A percentile compares a stretch with the other conserved stretches of the same genome.
These are phyloP conservation scores for Pinus albicaulis DNA, from an alignment of 75 land plant genomes.

Conservation along the genomic window DNA sequence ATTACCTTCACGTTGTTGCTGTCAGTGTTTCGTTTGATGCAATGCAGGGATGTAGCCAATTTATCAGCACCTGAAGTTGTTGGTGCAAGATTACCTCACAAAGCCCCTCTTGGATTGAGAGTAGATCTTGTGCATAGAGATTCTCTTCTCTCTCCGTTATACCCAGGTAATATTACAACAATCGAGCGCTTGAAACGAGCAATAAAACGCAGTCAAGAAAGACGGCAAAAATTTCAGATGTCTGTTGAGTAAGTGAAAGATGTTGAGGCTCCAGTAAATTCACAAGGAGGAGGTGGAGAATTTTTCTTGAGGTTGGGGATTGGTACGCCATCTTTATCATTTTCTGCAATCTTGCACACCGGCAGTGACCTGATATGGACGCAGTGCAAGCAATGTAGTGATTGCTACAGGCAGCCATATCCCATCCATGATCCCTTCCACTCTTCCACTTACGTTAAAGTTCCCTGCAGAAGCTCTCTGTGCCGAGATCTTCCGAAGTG, in stretches of 20 bases:
- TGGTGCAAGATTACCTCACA: too few relatives aligned
- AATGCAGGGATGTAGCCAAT: too few relatives aligned
- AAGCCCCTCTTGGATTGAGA: neutral
- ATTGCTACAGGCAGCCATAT: conserved; percentile 20
- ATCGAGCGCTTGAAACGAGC: neutral
- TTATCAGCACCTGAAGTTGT: too few relatives aligned
- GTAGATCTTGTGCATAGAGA: neutral
- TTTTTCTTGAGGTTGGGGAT: conserved; percentile 16
- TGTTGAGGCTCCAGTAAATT: neutral
- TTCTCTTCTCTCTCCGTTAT: neutral
- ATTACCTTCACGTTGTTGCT: too few relatives aligned
- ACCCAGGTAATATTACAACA: neutral
- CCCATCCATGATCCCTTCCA: conserved; percentile 21
- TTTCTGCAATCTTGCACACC: conserved; percentile 18
- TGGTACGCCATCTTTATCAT: conserved; percentile 11
- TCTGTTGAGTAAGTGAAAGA: neutral
- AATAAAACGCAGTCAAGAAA: neutral
- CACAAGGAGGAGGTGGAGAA: conserved; percentile 11
- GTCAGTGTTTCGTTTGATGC: too few relatives aligned
- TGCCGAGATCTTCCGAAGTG: neutral
- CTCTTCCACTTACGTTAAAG: conserved; percentile 17
- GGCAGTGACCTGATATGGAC: conserved; percentile 34
- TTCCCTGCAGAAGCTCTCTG: conserved; percentile 13
- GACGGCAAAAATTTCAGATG: neutral
- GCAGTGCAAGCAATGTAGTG: conserved; percentile 25